phyloP scores from a whole-genome alignment of 2,329 filamentous ascomycete species.

The Penicillium verrucosum region DNA sequence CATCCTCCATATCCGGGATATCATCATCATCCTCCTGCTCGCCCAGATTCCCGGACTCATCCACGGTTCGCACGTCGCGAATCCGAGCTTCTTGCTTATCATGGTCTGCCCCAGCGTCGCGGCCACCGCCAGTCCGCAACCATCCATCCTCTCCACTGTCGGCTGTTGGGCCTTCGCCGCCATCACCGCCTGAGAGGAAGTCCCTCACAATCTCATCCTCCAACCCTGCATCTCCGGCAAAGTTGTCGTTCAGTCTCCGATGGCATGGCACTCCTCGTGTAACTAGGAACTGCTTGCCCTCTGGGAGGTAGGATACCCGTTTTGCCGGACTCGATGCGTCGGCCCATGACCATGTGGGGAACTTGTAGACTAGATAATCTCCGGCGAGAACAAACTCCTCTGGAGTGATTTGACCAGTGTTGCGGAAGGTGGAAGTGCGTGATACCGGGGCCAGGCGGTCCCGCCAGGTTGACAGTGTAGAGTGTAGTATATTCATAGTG shows the following conservation, averaged over 20 bases:
- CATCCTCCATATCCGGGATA: slow-evolving; percentile 97
- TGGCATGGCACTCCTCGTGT: slow-evolving; percentile 94
- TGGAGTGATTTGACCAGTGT: slow-evolving; percentile 91
- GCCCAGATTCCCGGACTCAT: slow-evolving; percentile 82
- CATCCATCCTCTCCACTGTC: slow-evolving; percentile 89
- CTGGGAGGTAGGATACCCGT: slow-evolving; percentile 75
- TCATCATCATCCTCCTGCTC: slow-evolving; percentile 67
- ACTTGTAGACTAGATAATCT: slow-evolving; percentile 98
- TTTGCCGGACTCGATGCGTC: slow-evolving; percentile 79
- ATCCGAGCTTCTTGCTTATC: slow-evolving; percentile 73
- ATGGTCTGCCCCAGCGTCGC: slow-evolving; percentile 39
- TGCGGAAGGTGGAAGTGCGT: slow-evolving; percentile 88
- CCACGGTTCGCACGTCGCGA: slow-evolving; percentile 79
- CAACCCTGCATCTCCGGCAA: slow-evolving; percentile 80
- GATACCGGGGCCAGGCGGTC: slow-evolving; percentile 87
- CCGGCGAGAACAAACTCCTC: slow-evolving; percentile 95
- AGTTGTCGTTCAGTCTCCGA: slow-evolving; percentile 85
- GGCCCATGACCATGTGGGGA: slow-evolving; percentile 96
- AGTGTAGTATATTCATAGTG: slow-evolving; percentile 85
- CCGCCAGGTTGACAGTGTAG: slow-evolving; percentile 84
- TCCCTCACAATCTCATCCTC: slow-evolving; percentile 84
- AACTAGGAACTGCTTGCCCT: slow-evolving; percentile 91
- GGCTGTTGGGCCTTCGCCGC: slow-evolving; percentile 53
- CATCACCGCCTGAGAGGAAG: slow-evolving; percentile 57
- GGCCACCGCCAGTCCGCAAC: slow-evolving; percentile 78